Evolutionary conservation across 306 rosid species (phyloP).

Genomic region (Castanea crenata): DNA sequence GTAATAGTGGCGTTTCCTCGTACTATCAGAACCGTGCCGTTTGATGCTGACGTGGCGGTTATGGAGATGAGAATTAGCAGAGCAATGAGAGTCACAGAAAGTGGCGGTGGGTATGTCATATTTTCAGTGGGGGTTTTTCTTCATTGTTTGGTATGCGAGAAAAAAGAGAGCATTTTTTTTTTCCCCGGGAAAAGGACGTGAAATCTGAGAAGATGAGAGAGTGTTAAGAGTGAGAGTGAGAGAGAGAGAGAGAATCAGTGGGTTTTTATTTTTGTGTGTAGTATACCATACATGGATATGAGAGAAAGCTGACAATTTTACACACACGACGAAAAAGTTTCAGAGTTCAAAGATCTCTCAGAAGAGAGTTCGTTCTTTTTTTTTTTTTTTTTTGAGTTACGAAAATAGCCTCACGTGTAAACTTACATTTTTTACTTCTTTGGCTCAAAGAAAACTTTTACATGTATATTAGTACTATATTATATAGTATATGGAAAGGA

Average conservation of each 20-base stretch:
- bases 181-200: background rate
- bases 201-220: background rate
- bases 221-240: background rate
- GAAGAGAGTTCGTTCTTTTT: background rate
- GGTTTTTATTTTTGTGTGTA: background rate
- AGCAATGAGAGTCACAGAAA: background rate
- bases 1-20: slow-evolving; percentile 33
- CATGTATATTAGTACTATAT: too few species aligned
- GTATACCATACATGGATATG: background rate
- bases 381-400: background rate
- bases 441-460: too few species aligned
- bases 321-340: slow-evolving; percentile 5
- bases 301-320: slow-evolving; percentile 28
- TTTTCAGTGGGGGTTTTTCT: background rate
- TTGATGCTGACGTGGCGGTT: background rate
- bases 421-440: background rate
- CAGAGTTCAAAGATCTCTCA: background rate
- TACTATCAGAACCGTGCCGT: slow-evolving; percentile 18
- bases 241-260: background rate
- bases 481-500: too few species aligned
- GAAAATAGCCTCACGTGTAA: background rate
- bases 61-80: slow-evolving; percentile 16
- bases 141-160: slow-evolving; percentile 4
- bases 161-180: slow-evolving; percentile 3
- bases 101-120: slow-evolving; percentile 19